Evolutionary conservation across 352 stramenopile species (phyloP).

Genomic region (Phytophthora sp.): DNA sequence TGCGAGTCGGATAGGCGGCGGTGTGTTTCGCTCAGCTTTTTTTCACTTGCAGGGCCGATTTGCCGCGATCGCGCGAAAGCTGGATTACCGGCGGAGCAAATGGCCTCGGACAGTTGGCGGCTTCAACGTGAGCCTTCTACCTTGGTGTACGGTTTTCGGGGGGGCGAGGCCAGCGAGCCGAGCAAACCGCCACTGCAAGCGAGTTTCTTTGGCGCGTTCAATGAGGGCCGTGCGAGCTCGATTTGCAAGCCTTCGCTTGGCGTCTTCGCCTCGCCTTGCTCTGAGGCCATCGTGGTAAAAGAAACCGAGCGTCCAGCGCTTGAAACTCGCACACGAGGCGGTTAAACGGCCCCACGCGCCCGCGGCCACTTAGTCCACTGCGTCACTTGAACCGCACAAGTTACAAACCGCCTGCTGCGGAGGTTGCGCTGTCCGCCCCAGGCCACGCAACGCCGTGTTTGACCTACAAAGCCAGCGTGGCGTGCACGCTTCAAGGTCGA

Average conservation of each 20-base stretch:
- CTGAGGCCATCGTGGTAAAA: background rate
- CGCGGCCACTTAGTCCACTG: background rate
- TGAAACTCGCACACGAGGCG: background rate
- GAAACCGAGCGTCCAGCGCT: background rate
- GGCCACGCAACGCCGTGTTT: constrained; percentile 21
- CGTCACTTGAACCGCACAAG: constrained; percentile 9
- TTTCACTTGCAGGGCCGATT: constrained; percentile 24
- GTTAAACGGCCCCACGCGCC: too few species aligned
- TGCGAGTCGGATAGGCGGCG: constrained; percentile 14
- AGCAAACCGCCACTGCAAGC: background rate
- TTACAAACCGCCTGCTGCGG: background rate
- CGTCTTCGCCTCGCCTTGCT: background rate
- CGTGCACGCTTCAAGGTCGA: constrained; percentile 6
- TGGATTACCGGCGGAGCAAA: constrained; percentile 10
- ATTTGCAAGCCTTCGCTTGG: constrained; percentile 15
- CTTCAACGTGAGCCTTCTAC: constrained; percentile 32
- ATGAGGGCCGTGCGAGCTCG: constrained; percentile 5
- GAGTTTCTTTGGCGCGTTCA: constrained; percentile 17
- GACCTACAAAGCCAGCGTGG: constrained; percentile 21
- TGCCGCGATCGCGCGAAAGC: constrained; percentile 28
- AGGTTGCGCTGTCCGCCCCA: background rate
- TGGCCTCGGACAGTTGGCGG: background rate
- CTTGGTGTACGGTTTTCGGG: constrained; percentile 12
- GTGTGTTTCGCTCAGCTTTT: constrained; percentile 10
- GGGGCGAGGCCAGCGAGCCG: background rate